phyloP scores from a whole-genome alignment of 306 rosid genomes.

The Trifolium pratense region DNA sequence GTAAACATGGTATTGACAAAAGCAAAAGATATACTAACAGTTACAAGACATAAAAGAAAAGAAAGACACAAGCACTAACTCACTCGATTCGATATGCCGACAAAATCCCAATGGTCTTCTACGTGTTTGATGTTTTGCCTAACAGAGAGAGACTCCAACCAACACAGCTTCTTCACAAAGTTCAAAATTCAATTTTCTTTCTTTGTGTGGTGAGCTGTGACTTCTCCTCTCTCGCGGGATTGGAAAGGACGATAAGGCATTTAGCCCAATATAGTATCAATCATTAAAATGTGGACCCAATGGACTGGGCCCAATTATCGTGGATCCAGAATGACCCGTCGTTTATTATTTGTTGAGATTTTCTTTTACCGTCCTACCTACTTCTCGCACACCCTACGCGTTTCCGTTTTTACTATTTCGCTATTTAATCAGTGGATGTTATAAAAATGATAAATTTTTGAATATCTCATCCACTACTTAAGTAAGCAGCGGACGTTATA shows the following conservation, averaged over 20 bases:
- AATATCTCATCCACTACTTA: too few relatives aligned
- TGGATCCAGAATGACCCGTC: too few relatives aligned
- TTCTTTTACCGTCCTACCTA: too few relatives aligned
- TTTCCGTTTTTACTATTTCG: too few relatives aligned
- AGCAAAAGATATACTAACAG: neutral
- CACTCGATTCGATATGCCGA: slow-evolving; percentile 13
- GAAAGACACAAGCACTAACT: slow-evolving; percentile 30
- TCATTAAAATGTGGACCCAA: slow-evolving; percentile 10
- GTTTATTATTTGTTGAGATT: too few relatives aligned
- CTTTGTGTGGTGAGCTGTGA: neutral
- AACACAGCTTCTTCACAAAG: neutral
- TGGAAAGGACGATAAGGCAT: slow-evolving; percentile 7
- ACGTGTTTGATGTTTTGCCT: slow-evolving; percentile 43
- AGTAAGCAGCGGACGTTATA: too few relatives aligned
- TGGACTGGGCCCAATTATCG: slow-evolving; percentile 13
- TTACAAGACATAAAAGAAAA: slow-evolving; percentile 24
- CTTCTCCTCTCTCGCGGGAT: neutral
- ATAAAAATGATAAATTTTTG: too few relatives aligned
- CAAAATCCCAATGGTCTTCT: slow-evolving; percentile 12
- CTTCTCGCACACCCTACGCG: too few relatives aligned
- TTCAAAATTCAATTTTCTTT: neutral
- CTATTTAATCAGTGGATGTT: too few relatives aligned
- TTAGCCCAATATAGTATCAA: slow-evolving; percentile 24
- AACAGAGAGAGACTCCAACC: neutral
- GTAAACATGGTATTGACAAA: neutral